These are phyloP conservation scores for Plasmopara halstedii DNA, from an alignment of 352 stramenopile species.

Conservation along the genomic window DNA sequence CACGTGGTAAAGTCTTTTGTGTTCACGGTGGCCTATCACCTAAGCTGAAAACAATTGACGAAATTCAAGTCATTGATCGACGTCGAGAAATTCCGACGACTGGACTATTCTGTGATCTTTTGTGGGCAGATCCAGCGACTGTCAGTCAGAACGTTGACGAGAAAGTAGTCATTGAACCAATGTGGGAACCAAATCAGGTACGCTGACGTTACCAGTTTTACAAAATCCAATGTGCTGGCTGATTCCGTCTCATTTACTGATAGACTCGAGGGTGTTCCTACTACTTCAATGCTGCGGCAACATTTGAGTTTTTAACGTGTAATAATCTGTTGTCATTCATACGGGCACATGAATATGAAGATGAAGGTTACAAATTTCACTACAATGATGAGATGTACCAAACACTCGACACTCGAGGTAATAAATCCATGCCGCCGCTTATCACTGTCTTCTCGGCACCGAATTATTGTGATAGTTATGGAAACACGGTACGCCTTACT, in stretches of 20 bases:
- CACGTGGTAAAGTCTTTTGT: slow-evolving; percentile 48
- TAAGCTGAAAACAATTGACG: slow-evolving; percentile 33
- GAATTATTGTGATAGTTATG: slow-evolving; percentile 91
- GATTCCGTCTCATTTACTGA: not conserved
- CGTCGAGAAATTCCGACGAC: slow-evolving; percentile 49
- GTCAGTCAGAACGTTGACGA: not conserved
- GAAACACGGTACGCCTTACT: slow-evolving; percentile 51
- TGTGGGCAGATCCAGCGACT: slow-evolving; percentile 60
- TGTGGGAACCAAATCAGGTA: slow-evolving; percentile 23
- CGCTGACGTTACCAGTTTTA: not conserved
- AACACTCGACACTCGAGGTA: slow-evolving; percentile 33
- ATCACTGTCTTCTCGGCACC: slow-evolving; percentile 94
- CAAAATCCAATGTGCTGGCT: not conserved
- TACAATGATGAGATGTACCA: slow-evolving; percentile 40
- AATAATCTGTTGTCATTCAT: slow-evolving; percentile 71
- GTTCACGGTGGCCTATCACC: slow-evolving; percentile 70
- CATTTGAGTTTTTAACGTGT: slow-evolving; percentile 56
- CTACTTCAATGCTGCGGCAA: slow-evolving; percentile 81
- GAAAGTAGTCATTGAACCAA: slow-evolving; percentile 6
- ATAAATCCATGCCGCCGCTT: slow-evolving; percentile 57
- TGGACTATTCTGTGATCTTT: slow-evolving; percentile 61
- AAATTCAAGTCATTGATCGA: slow-evolving; percentile 57
- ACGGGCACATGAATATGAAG: slow-evolving; percentile 77
- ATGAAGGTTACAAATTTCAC: slow-evolving; percentile 58
- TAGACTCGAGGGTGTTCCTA: slow-evolving; percentile 73